Percentiles rank a stretch among this genome's conserved stretches.
Evolutionary conservation across 2,329 filamentous ascomycete genomes (phyloP).

Genomic region (Calonectria fujianensis): DNA sequence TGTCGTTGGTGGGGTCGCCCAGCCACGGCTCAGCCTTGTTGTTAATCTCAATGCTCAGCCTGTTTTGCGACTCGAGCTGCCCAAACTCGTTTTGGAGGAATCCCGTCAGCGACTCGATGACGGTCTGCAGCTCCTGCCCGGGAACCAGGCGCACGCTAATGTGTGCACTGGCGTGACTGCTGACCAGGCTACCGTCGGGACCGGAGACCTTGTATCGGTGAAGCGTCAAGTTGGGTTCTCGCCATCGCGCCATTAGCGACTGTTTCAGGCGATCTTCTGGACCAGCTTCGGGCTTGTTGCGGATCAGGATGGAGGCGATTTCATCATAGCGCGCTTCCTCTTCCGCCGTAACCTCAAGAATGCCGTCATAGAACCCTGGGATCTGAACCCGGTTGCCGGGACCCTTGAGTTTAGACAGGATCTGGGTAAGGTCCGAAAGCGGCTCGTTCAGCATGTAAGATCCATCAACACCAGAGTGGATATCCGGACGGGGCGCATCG

Average conservation of each 20-base stretch:
- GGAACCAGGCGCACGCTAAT: conserved; percentile 95
- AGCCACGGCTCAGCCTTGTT: conserved; percentile 98
- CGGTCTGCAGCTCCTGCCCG: conserved; percentile 89
- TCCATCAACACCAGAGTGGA: conserved; percentile 97
- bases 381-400: conserved; percentile 87
- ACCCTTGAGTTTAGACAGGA: conserved; percentile 89
- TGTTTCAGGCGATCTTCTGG: conserved; percentile 83
- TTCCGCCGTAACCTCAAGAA: conserved; percentile 82
- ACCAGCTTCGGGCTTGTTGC: conserved; percentile 77
- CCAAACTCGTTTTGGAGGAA: conserved; percentile 84
- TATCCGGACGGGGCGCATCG: conserved; percentile 88
- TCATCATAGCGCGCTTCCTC: conserved; percentile 90
- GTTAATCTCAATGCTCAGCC: conserved; percentile 87
- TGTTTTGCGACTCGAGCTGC: conserved; percentile 86
- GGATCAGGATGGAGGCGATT: conserved; percentile 85
- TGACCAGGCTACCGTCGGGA: conserved; percentile 93
- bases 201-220: conserved; percentile 95
- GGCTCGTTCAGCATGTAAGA: conserved; percentile 93
- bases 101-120: conserved; percentile 79
- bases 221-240: conserved; percentile 94
- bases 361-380: conserved; percentile 90
- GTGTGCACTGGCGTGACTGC: conserved; percentile 89
- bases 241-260: conserved; percentile 94
- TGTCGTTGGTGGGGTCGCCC: conserved; percentile 91
- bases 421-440: conserved; percentile 89